A percentile compares a stretch with the other conserved stretches of the same genome.
These are phyloP conservation scores for Metschnikowia gruessii DNA, from an alignment of 805 yeast species.

Conservation along the genomic window DNA sequence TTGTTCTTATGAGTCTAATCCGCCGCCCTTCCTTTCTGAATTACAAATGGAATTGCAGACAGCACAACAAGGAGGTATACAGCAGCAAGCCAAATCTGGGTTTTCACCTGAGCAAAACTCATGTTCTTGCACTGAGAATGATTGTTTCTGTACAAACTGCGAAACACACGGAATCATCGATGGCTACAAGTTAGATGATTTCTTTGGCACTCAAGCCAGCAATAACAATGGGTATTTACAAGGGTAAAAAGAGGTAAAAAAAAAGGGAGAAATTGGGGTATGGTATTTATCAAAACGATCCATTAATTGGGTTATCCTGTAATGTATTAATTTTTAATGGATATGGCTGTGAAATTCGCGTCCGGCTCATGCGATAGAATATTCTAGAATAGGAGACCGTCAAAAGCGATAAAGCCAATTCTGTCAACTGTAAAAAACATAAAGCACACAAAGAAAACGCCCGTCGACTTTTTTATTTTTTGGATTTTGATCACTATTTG, in stretches of 20 bases:
- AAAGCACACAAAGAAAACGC: background rate
- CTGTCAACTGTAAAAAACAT: background rate
- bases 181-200: slow-evolving; percentile 40
- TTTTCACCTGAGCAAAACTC: slow-evolving; percentile 3
- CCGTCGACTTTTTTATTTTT: background rate
- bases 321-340: no score
- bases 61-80: slow-evolving; percentile 1
- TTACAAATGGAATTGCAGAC: slow-evolving; percentile 8
- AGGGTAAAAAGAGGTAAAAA: background rate
- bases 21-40: slow-evolving; percentile 7
- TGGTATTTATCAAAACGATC: background rate
- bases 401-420: background rate
- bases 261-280: background rate
- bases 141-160: slow-evolving; percentile 36
- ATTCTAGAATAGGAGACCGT: background rate
- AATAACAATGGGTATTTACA: background rate
- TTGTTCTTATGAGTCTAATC: background rate
- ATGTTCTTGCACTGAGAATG: slow-evolving; percentile 18
- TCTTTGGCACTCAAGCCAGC: slow-evolving; percentile 19
- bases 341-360: background rate
- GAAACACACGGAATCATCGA: slow-evolving; percentile 46
- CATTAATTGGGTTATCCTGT: no score
- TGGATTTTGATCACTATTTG: background rate
- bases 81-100: slow-evolving; percentile 1
- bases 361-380: background rate